phyloP scores from a whole-genome alignment of 2,329 filamentous ascomycete species.

The Venturia nashicola region DNA sequence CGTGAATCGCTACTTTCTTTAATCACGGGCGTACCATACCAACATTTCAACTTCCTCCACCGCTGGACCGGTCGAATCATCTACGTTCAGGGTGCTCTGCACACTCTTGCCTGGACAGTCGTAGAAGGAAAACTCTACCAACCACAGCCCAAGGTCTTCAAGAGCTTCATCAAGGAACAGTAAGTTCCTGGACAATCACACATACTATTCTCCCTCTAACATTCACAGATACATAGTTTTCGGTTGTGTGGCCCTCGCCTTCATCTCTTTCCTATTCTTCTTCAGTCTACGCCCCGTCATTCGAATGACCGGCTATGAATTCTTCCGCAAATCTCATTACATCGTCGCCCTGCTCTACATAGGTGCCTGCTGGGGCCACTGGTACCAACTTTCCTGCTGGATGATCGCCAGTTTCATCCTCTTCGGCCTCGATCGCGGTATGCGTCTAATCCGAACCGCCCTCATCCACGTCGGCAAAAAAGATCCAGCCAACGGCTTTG shows the following conservation, averaged over 20 bases:
- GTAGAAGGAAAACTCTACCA: slow-evolving; percentile 56
- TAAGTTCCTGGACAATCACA: background rate
- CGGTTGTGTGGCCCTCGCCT: slow-evolving; percentile 55
- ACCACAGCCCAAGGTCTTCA: slow-evolving; percentile 51
- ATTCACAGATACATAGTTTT: slow-evolving; percentile 52
- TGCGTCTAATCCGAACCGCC: slow-evolving; percentile 45
- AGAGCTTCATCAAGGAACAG: slow-evolving; percentile 45
- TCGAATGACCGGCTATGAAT: slow-evolving; percentile 58
- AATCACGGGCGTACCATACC: slow-evolving; percentile 61
- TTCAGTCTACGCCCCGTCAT: slow-evolving; percentile 50
- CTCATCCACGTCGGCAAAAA: slow-evolving; percentile 49
- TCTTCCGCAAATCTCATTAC: slow-evolving; percentile 65
- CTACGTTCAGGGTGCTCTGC: slow-evolving; percentile 52
- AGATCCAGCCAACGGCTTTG: slow-evolving; percentile 29
- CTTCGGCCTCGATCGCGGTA: slow-evolving; percentile 51
- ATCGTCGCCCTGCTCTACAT: slow-evolving; percentile 62
- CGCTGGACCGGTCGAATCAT: slow-evolving; percentile 67
- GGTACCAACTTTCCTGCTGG: slow-evolving; percentile 55
- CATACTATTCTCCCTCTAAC: slow-evolving; percentile 29
- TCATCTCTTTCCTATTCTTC: slow-evolving; percentile 49
- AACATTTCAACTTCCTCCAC: slow-evolving; percentile 65
- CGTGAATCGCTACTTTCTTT: slow-evolving; percentile 59
- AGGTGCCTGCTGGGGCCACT: slow-evolving; percentile 65
- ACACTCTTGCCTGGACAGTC: slow-evolving; percentile 60
- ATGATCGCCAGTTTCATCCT: slow-evolving; percentile 53